phyloP scores from a whole-genome alignment of 495 filamentous ascomycete genomes.

The Neurospora africana region DNA sequence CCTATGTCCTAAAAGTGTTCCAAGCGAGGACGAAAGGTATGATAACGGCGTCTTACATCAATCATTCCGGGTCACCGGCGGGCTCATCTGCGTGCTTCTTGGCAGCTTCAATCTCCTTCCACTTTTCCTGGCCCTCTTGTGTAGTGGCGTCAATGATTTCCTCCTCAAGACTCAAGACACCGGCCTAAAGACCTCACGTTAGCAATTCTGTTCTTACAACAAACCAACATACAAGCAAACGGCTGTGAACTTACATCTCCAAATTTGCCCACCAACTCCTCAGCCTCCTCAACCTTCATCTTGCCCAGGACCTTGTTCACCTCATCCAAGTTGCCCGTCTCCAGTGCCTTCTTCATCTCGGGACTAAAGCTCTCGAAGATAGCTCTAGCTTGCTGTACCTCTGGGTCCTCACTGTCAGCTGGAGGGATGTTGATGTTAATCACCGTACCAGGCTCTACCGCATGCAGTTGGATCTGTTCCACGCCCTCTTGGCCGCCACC shows the following conservation, averaged over 20 bases:
- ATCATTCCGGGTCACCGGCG: conserved; percentile 25
- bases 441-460: conserved; percentile 83
- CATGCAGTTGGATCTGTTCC: conserved; percentile 97
- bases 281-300: conserved; percentile 88
- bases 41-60: background rate
- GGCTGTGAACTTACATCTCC: conserved; percentile 47
- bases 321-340: conserved; percentile 76
- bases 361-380: conserved; percentile 78
- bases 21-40: background rate
- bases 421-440: conserved; percentile 82
- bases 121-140: conserved; percentile 68
- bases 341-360: conserved; percentile 69
- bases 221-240: background rate
- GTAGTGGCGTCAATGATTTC: conserved; percentile 94
- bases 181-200: conserved; percentile 39
- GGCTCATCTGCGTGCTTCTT: conserved; percentile 19
- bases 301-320: conserved; percentile 91
- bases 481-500: conserved; percentile 47
- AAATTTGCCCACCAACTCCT: conserved; percentile 75
- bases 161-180: conserved; percentile 84
- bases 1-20: background rate
- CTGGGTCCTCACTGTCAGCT: conserved; percentile 51
- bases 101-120: conserved; percentile 64
- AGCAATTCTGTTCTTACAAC: background rate
- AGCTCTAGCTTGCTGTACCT: conserved; percentile 52